Base-by-base conservation (phyloP, 768 basidiomycete species). In the Suillus sp. region DNA sequence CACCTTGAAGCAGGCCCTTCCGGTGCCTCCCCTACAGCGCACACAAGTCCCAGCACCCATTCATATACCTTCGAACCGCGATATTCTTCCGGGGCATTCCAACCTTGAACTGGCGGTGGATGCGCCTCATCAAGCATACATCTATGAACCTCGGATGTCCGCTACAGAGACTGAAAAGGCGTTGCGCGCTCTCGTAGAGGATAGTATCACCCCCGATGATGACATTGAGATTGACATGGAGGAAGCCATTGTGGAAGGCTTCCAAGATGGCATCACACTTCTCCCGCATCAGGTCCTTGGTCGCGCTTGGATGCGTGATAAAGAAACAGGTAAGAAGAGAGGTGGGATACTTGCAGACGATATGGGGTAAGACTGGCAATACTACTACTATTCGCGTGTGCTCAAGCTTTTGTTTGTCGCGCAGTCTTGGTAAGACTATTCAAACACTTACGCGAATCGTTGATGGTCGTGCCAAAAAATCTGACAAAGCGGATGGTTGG, bases 321-420 rank as follows among this genome's bases (percentile, higher is more conserved):
- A 96, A 22, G 96, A 99, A 75, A 74, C 81, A 9, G 88, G 86
- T 37, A 93, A 92, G 75, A 86, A 89, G 67, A 79, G 70, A 8
- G 96, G 96, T 1, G 96, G 96, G 0, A 95, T 98, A 67, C 78
- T 97, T 16, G 95, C 95, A 5, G 95, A 98, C 72, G 92, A 92
- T 70, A 93, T 93, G 90, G 92, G 91, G 91, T 90, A 68, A 56
- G 81, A 67, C 25, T 1, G 13, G 4, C 51, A 20, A 14, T 65
- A 38, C 64, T 50, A 27, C 18, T 27, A 3, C 20, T 20, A 30
- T 20, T 57, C 25, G 25, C 27, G 18, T 27, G 25, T 40, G 40
- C 3, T 40, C 14, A 57, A 20, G 5, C 11, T 11, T 48, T 37
- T 50, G 34, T n/a, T 45, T 59, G 64, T n/a, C n/a, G 38, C 22